A percentile compares a stretch with the other conserved stretches of the same genome.
phyloP scores from a whole-genome alignment of 768 basidiomycete species.

The Podaxis sp. region DNA sequence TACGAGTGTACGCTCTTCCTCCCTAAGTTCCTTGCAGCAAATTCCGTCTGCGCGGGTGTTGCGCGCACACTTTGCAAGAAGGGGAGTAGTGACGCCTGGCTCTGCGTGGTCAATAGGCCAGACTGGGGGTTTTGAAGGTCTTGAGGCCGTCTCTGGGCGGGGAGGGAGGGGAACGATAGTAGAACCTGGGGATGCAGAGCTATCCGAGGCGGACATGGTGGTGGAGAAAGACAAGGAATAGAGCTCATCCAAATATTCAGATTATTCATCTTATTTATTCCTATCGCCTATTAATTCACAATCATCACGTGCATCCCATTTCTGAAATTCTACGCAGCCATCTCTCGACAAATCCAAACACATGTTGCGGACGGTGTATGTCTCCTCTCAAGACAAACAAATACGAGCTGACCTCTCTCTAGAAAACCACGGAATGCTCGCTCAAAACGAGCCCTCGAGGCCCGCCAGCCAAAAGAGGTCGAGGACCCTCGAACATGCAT shows the following conservation, averaged over 20 bases:
- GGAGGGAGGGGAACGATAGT: constrained; percentile 30
- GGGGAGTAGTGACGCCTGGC: constrained; percentile 35
- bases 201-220: constrained; percentile 20
- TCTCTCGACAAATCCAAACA: constrained; percentile 1
- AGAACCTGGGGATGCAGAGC: constrained; percentile 17
- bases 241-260: no score
- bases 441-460: constrained; percentile 84
- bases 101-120: constrained; percentile 56
- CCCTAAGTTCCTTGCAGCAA: constrained; percentile 87
- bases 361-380: constrained; percentile 24
- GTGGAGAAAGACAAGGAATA: background rate
- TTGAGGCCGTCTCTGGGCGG: constrained; percentile 19
- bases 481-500: constrained; percentile 85
- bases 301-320: background rate
- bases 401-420: background rate
- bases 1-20: constrained; percentile 76
- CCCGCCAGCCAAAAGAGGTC: constrained; percentile 83
- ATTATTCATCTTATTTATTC: background rate
- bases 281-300: background rate
- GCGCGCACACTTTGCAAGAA: constrained; percentile 55
- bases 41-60: constrained; percentile 54
- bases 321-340: background rate
- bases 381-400: background rate
- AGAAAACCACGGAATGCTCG: constrained; percentile 95
- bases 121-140: constrained; percentile 44